Evolutionary conservation across 805 yeast species (phyloP).

Genomic region (Suhomyces faveliae): DNA sequence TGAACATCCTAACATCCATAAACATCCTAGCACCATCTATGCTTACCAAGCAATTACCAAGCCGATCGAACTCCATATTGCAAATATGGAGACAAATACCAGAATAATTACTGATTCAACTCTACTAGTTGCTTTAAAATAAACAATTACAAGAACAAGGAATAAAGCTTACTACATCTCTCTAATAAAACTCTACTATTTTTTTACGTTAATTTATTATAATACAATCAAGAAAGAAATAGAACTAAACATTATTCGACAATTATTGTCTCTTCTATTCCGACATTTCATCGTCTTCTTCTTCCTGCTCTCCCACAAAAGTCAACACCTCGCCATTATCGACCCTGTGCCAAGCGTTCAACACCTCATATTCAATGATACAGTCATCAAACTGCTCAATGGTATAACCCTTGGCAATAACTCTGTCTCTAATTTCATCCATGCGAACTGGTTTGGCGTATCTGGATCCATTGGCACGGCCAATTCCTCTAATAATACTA

Average conservation of each 20-base stretch:
- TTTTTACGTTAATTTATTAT: not conserved
- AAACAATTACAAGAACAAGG: too few relatives aligned
- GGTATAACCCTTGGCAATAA: slow-evolving; percentile 80
- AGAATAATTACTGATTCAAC: too few relatives aligned
- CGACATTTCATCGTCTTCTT: slow-evolving; percentile 19
- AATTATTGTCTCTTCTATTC: not conserved
- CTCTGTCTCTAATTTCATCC: slow-evolving; percentile 57
- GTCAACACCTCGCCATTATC: slow-evolving; percentile 68
- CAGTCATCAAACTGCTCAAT: slow-evolving; percentile 74
- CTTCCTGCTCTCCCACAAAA: slow-evolving; percentile 43
- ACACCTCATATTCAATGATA: slow-evolving; percentile 66
- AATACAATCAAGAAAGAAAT: slow-evolving; percentile 6
- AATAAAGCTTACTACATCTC: too few relatives aligned
- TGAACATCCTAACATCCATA: too few relatives aligned
- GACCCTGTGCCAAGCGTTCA: slow-evolving; percentile 73
- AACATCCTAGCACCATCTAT: too few relatives aligned
- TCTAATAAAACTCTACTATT: too few relatives aligned
- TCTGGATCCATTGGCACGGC: slow-evolving; percentile 35
- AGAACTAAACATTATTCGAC: not conserved
- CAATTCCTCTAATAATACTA: slow-evolving; percentile 63
- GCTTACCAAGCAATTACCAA: too few relatives aligned
- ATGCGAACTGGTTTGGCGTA: slow-evolving; percentile 34
- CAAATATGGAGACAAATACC: too few relatives aligned
- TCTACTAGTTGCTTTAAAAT: too few relatives aligned
- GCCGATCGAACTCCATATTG: too few relatives aligned